phyloP scores from a whole-genome alignment of 2,329 filamentous ascomycete genomes.

The Fonsecaea nubica region DNA sequence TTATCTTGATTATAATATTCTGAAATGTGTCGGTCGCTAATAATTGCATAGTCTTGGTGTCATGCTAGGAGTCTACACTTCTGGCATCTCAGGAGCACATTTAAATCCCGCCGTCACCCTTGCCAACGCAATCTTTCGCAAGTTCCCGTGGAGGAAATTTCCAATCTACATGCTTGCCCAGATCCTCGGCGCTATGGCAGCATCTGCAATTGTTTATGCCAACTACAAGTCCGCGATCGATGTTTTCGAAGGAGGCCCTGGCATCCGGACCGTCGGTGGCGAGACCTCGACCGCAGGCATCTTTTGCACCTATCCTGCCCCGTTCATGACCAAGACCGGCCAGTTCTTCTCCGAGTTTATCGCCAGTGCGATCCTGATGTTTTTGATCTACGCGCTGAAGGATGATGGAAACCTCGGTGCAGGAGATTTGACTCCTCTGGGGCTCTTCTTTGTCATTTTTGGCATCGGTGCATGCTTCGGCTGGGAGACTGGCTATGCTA shows the following conservation, averaged over 20 bases:
- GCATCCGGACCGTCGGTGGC: slow-evolving; percentile 66
- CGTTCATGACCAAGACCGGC: slow-evolving; percentile 67
- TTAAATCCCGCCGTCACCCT: slow-evolving; percentile 75
- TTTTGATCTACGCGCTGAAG: slow-evolving; percentile 73
- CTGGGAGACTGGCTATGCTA: slow-evolving; percentile 78
- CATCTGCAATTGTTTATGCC: slow-evolving; percentile 65
- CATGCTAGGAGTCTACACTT: slow-evolving; percentile 71
- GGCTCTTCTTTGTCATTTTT: slow-evolving; percentile 74
- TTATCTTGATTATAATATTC: neutral
- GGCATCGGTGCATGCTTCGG: slow-evolving; percentile 76
- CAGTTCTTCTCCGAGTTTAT: slow-evolving; percentile 77
- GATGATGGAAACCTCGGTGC: slow-evolving; percentile 58
- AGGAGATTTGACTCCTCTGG: slow-evolving; percentile 64
- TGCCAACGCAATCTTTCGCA: slow-evolving; percentile 72
- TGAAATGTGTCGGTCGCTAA: slow-evolving; percentile 21
- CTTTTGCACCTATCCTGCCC: slow-evolving; percentile 73
- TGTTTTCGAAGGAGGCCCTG: slow-evolving; percentile 63
- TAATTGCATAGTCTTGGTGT: slow-evolving; percentile 67
- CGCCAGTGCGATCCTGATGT: slow-evolving; percentile 71
- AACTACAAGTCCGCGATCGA: slow-evolving; percentile 72
- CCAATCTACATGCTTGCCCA: slow-evolving; percentile 72
- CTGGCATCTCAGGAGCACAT: slow-evolving; percentile 68
- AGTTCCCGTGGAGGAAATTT: slow-evolving; percentile 72
- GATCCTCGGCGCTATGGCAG: slow-evolving; percentile 70
- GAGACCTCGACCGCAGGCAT: slow-evolving; percentile 70